These are phyloP conservation scores for Ophiocordyceps unilateralis DNA, from an alignment of 2,329 filamentous ascomycete species.

Conservation along the genomic window DNA sequence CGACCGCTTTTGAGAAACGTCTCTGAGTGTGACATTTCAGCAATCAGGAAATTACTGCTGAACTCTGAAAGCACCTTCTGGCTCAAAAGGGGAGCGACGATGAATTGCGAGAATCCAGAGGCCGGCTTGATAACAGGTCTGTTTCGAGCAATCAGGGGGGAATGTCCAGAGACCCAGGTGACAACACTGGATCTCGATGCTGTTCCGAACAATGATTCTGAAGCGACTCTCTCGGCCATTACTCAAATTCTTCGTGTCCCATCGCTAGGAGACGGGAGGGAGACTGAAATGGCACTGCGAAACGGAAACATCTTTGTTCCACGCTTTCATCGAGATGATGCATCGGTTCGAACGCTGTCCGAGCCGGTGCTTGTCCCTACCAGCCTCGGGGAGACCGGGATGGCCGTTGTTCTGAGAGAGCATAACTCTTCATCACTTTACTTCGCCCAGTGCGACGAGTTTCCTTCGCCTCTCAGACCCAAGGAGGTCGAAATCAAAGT, in stretches of 20 bases:
- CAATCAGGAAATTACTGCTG: not conserved
- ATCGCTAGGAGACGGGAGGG: not conserved
- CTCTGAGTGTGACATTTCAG: not conserved
- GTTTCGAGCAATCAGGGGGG: not conserved
- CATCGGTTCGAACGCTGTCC: not conserved
- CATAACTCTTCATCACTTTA: not conserved
- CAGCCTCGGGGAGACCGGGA: not conserved
- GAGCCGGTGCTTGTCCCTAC: not conserved
- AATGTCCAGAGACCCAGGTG: not conserved
- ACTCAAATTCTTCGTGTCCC: not conserved
- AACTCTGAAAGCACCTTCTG: not conserved
- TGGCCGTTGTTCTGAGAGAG: not conserved
- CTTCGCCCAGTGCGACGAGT: not conserved
- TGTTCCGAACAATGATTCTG: not conserved
- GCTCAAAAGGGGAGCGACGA: not conserved
- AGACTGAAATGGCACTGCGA: not conserved
- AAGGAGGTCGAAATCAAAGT: not conserved
- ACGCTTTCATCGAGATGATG: not conserved
- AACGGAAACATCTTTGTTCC: not conserved
- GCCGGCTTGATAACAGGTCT: not conserved
- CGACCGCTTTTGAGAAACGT: not conserved
- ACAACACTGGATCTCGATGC: not conserved
- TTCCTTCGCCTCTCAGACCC: not conserved
- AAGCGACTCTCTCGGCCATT: not conserved
- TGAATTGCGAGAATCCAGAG: not conserved